Evolutionary conservation across 306 rosid genomes (phyloP), one percentile per base, ranked within the genome.

Genomic region (Prunus mume): DNA sequence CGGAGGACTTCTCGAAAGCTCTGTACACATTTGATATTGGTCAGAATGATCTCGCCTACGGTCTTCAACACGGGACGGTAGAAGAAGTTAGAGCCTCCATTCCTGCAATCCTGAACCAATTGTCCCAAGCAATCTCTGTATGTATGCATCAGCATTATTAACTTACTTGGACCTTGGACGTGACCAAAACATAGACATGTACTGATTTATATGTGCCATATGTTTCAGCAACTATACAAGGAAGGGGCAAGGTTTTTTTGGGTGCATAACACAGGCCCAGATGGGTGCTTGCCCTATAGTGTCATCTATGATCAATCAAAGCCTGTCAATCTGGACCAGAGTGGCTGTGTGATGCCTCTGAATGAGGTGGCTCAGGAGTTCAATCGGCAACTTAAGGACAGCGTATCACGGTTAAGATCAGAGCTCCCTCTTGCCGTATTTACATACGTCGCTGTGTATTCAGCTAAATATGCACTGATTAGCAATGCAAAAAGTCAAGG

Each of bases 11-110:
- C 63, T 83, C 90, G 49, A 85, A 60, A 74, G 97, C 96, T n/a
- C 76, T 94, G 34, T 94, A 94, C 79, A 90, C 87, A 50, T 68
- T 92, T 57, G 98, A 94, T 82, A 88, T 94, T 12, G 98, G 97
- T 81, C 97, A 94, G 79, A 94, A 94, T 57, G 98, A 94, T 78
- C 87, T 91, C 68, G 62, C 30, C 78, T 80, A 34, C 70, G 97
- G 97, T 12, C 68, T 87, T 63, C 91, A 86, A 58, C 82, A 90
- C 72, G 62, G 85, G 45, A 83, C 90, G n/a, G 76, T 58, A 63
- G 80, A 92, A 78, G 83, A 94, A 86, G 91, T 86, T 76, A 68
- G 41, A 75, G 83, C 84, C 22, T 91, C 93, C 45, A 87, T 92
- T 78, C 96, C 97, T 56, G 78, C 82, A 24, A 92, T 90, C 34